Conservation (phyloP, 179 eudicot species). For the Beta corolliflora region DNA sequence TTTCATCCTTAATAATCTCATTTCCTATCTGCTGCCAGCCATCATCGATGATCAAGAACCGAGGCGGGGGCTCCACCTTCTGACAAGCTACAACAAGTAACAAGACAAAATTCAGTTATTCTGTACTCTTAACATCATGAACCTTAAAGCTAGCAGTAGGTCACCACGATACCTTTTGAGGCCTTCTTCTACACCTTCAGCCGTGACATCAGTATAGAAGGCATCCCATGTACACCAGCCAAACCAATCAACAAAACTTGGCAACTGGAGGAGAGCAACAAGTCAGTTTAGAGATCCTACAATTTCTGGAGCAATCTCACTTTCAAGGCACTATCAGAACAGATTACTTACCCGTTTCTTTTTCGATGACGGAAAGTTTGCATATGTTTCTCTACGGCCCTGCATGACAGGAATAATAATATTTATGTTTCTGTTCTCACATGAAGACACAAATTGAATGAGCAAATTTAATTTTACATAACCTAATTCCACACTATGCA, state of each 20-base stretch:
- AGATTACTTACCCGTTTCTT: conserved; percentile 67
- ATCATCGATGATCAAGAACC: conserved; percentile 89
- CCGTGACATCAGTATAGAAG: conserved; percentile 95
- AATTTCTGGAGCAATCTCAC: neutral
- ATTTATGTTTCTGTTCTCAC: neutral
- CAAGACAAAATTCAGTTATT: neutral
- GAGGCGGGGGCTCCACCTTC: conserved; percentile 78
- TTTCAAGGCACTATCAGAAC: neutral
- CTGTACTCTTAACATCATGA: neutral
- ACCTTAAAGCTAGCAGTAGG: neutral
- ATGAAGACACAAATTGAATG: neutral
- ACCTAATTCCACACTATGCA: neutral
- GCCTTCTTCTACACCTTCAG: conserved; percentile 92
- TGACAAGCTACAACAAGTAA: conserved; percentile 58
- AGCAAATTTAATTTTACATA: neutral
- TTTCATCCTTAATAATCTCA: conserved; percentile 48
- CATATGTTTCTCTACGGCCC: conserved; percentile 83
- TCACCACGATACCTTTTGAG: conserved; percentile 56
- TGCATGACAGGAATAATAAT: conserved; percentile 30
- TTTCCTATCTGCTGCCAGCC: conserved; percentile 97
- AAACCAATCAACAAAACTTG: conserved; percentile 88
- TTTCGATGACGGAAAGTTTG: conserved; percentile 78
- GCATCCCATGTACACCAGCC: conserved; percentile 99
- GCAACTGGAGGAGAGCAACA: conserved; percentile 50
- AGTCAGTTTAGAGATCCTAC: conserved; percentile 14